Evolutionary conservation across 192 early-diverging fungal genomes (phyloP).

Genomic region (Coemansia sp.): DNA sequence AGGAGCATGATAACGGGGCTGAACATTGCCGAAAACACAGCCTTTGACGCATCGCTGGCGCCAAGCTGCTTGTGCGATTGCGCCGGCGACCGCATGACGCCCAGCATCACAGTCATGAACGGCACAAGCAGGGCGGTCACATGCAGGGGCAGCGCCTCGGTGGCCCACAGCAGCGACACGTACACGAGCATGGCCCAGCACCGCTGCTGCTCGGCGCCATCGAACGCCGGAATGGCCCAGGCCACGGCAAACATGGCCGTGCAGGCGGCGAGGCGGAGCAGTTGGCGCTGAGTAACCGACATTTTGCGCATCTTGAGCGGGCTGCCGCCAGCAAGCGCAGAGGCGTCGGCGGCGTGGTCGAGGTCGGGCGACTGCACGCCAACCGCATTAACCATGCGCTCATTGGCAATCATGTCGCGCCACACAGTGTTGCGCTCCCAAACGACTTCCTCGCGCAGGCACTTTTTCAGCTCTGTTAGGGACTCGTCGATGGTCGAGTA

Average conservation of each 20-base stretch:
- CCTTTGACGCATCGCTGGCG: constrained; percentile 79
- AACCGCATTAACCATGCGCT: constrained; percentile 76
- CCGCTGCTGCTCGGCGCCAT: constrained; percentile 73
- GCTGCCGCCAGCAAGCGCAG: not conserved
- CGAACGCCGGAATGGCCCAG: constrained; percentile 67
- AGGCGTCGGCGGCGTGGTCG: constrained; percentile 13
- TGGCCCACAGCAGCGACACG: constrained; percentile 91
- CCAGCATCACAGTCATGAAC: constrained; percentile 78
- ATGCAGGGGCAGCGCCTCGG: constrained; percentile 91
- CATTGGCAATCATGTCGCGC: constrained; percentile 95
- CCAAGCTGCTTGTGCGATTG: constrained; percentile 52
- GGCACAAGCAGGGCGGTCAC: constrained; percentile 91
- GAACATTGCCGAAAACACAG: constrained; percentile 93
- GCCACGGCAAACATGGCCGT: constrained; percentile 64
- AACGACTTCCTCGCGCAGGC: constrained; percentile 88
- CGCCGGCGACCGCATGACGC: constrained; percentile 75
- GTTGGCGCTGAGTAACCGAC: constrained; percentile 56
- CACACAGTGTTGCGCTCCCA: constrained; percentile 98
- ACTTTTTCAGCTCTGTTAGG: constrained; percentile 71
- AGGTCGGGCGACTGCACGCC: constrained; percentile 62
- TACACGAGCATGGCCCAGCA: constrained; percentile 94
- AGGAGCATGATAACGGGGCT: constrained; percentile 96
- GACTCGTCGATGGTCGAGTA: constrained; percentile 63
- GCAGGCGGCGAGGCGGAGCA: constrained; percentile 56
- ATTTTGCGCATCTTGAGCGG: constrained; percentile 58